These are phyloP conservation scores for Tuber brumale DNA, from an alignment of 495 filamentous ascomycete genomes.

Conservation along the genomic window DNA sequence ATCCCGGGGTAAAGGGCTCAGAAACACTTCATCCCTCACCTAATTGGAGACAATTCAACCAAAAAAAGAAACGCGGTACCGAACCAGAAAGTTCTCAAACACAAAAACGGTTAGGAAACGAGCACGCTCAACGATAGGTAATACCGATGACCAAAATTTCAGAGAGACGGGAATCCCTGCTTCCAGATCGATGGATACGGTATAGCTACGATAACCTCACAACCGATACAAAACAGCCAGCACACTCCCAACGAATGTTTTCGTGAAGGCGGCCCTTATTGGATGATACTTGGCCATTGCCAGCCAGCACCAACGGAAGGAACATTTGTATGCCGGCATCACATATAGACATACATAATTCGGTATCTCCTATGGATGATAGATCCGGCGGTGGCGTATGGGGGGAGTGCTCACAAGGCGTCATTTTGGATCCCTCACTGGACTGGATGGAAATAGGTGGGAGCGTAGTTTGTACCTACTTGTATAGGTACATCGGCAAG, in stretches of 20 bases:
- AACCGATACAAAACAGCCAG: slow-evolving; percentile 25
- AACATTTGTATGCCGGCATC: not conserved
- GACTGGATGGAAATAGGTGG: not conserved
- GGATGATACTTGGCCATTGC: not conserved
- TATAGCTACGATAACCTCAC: not conserved
- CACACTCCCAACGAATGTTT: slow-evolving; percentile 10
- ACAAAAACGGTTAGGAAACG: not conserved
- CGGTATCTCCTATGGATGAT: not conserved
- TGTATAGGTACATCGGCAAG: not conserved
- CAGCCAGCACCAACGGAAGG: not conserved
- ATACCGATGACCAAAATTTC: slow-evolving; percentile 2
- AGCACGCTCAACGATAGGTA: slow-evolving; percentile 2
- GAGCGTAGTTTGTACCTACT: not conserved
- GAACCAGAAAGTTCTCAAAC: slow-evolving; percentile 14
- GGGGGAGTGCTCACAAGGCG: not conserved
- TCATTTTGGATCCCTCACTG: not conserved
- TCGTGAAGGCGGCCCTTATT: not conserved
- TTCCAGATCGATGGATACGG: not conserved
- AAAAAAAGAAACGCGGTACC: slow-evolving; percentile 28
- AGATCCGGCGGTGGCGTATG: not conserved
- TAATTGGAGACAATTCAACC: slow-evolving; percentile 13
- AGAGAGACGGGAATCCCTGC: not conserved
- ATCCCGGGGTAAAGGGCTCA: slow-evolving; percentile 27
- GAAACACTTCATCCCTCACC: slow-evolving; percentile 21
- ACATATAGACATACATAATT: not conserved